Conservation (phyloP, 2,329 filamentous ascomycete species). For the Beauveria scarabaeidicola region DNA sequence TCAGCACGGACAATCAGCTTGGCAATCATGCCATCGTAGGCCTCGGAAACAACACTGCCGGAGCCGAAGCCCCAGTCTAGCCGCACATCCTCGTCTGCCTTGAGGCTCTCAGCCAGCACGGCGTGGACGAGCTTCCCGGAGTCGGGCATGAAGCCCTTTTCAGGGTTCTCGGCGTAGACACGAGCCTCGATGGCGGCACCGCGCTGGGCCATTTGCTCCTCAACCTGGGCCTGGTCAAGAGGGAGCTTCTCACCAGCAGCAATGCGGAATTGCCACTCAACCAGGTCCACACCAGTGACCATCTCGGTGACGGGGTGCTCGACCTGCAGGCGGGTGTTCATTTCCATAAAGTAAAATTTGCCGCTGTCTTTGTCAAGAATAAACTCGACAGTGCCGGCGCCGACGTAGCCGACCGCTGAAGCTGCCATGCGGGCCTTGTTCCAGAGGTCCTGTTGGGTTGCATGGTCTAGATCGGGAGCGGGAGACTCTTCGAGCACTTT, state of each 20-base stretch:
- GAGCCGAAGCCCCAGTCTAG: slow-evolving; percentile 90
- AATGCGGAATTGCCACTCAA: slow-evolving; percentile 90
- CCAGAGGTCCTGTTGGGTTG: slow-evolving; percentile 54
- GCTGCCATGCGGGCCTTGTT: slow-evolving; percentile 57
- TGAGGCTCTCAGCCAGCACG: slow-evolving; percentile 56
- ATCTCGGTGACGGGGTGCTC: slow-evolving; percentile 86
- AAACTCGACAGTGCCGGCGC: slow-evolving; percentile 84
- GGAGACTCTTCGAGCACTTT: slow-evolving; percentile 89
- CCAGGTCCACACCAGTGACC: slow-evolving; percentile 64
- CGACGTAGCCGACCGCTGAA: slow-evolving; percentile 76
- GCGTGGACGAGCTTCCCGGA: slow-evolving; percentile 83
- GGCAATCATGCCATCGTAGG: slow-evolving; percentile 98
- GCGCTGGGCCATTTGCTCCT: slow-evolving; percentile 60
- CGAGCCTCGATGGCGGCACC: slow-evolving; percentile 92
- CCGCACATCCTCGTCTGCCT: slow-evolving; percentile 61
- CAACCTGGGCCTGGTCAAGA: slow-evolving; percentile 54
- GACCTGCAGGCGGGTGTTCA: slow-evolving; percentile 85
- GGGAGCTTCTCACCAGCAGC: slow-evolving; percentile 50
- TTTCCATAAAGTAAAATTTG: slow-evolving; percentile 76
- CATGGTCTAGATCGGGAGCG: slow-evolving; percentile 56
- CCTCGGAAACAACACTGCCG: slow-evolving; percentile 85
- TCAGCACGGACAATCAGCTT: slow-evolving; percentile 88
- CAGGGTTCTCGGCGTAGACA: slow-evolving; percentile 94
- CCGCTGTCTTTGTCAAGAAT: slow-evolving; percentile 77
- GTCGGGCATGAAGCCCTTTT: slow-evolving; percentile 86